Percentiles rank a stretch among this genome's conserved stretches.
phyloP scores from a whole-genome alignment of 257 asterid genomes.

The Solanum bukasovii region DNA sequence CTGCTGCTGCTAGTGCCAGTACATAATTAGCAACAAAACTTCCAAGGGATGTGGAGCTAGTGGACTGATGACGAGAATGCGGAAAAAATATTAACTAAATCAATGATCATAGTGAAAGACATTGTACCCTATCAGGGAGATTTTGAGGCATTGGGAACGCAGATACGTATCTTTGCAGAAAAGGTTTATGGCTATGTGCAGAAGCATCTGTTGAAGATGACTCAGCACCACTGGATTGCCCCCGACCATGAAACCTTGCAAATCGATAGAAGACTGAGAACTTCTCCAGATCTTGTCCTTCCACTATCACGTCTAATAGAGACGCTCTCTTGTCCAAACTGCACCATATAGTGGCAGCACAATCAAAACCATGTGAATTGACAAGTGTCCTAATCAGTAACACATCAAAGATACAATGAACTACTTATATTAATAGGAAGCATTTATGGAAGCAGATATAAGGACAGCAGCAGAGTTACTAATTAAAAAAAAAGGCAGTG shows the following conservation, averaged over 20 bases:
- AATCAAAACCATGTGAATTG: background rate
- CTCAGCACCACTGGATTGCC: conserved; percentile 46
- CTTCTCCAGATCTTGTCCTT: conserved; percentile 83
- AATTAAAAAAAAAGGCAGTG: background rate
- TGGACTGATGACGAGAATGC: background rate
- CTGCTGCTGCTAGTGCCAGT: conserved; percentile 29
- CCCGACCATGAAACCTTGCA: conserved; percentile 82
- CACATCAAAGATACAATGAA: background rate
- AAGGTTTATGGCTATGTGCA: conserved; percentile 28
- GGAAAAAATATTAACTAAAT: conserved; percentile 21
- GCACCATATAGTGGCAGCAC: conserved; percentile 5
- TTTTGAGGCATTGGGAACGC: conserved; percentile 63
- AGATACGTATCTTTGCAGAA: conserved; percentile 62
- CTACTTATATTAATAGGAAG: background rate
- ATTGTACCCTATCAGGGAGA: conserved; percentile 72
- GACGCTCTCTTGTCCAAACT: conserved; percentile 75
- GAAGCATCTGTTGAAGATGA: conserved; percentile 37
- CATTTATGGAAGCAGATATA: background rate
- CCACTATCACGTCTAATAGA: conserved; percentile 55
- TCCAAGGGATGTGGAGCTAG: conserved; percentile 7
- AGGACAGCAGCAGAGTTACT: background rate
- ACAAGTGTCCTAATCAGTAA: background rate
- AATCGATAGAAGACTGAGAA: conserved; percentile 75
- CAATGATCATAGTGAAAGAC: conserved; percentile 56
- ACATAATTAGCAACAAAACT: conserved; percentile 14